Evolutionary conservation across 345 rosid genomes (phyloP).

Genomic region (Euphorbia pulcherrima): DNA sequence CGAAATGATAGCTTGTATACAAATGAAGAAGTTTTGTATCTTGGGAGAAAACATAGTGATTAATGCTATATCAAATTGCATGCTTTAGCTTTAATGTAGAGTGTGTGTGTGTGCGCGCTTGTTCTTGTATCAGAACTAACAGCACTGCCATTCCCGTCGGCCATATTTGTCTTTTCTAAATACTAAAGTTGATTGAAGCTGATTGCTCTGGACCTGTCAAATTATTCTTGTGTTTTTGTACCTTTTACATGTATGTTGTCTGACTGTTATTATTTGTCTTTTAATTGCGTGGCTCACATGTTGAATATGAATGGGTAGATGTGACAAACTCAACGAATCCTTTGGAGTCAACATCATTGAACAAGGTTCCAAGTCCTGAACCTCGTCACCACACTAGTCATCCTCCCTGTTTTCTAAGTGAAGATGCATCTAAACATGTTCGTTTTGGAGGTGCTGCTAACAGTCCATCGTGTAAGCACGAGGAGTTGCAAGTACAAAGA

Average conservation of each 20-base stretch:
- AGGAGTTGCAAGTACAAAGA: constrained; percentile 40
- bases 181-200: background rate
- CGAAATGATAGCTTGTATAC: background rate
- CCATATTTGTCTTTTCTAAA: too few relatives aligned
- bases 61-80: background rate
- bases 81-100: too few relatives aligned
- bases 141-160: too few relatives aligned
- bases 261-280: constrained; percentile 5
- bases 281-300: background rate
- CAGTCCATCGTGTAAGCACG: too few relatives aligned
- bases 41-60: background rate
- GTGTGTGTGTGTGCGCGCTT: too few relatives aligned
- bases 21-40: background rate
- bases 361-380: constrained; percentile 30
- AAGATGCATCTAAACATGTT: constrained; percentile 39
- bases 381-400: constrained; percentile 21
- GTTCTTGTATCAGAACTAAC: too few relatives aligned
- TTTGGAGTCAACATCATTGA: constrained; percentile 42
- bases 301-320: constrained; percentile 39
- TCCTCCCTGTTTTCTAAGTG: constrained; percentile 33
- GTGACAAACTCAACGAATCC: constrained; percentile 29
- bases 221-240: background rate
- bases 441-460: too few relatives aligned
- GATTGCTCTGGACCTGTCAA: background rate
- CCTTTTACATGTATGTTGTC: background rate